phyloP scores from a whole-genome alignment of 1,139 yeast genomes.

The Arxiozyma slooffiae region DNA sequence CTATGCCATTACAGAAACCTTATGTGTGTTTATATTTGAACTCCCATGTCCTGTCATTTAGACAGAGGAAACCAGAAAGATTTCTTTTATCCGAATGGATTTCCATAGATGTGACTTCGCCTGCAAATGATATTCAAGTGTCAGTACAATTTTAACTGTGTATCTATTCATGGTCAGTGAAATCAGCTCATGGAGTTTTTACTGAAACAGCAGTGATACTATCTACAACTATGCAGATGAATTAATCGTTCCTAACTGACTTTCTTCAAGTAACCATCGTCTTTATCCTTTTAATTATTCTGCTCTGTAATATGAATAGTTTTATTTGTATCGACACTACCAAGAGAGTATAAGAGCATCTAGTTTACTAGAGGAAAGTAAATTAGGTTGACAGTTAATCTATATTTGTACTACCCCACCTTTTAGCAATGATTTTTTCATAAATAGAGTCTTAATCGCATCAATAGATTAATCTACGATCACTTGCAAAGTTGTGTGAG shows the following conservation, averaged over 20 bases:
- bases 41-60: constrained; percentile 72
- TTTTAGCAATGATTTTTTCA: constrained; percentile 78
- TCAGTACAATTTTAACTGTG: constrained; percentile 77
- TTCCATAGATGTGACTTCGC: constrained; percentile 65
- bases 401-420: constrained; percentile 81
- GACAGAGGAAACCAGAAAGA: constrained; percentile 77
- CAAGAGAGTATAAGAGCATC: constrained; percentile 55
- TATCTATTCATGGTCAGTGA: constrained; percentile 85
- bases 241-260: constrained; percentile 83
- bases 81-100: constrained; percentile 93
- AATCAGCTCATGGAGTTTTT: constrained; percentile 68
- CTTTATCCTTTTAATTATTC: constrained; percentile 53
- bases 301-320: constrained; percentile 72
- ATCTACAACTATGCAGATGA: constrained; percentile 87
- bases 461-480: constrained; percentile 52
- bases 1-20: constrained; percentile 72
- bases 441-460: constrained; percentile 72
- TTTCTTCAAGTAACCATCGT: constrained; percentile 74
- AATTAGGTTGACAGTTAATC: constrained; percentile 80
- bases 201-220: constrained; percentile 77
- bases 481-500: constrained; percentile 75
- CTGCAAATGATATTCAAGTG: constrained; percentile 65
- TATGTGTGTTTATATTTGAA: constrained; percentile 78
- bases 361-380: constrained; percentile 52
- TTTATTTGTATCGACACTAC: constrained; percentile 61